Evolutionary conservation across 2,329 filamentous ascomycete species (phyloP), one percentile per base, ranked within the genome.

Genomic region (Dactylellina leptospora): DNA sequence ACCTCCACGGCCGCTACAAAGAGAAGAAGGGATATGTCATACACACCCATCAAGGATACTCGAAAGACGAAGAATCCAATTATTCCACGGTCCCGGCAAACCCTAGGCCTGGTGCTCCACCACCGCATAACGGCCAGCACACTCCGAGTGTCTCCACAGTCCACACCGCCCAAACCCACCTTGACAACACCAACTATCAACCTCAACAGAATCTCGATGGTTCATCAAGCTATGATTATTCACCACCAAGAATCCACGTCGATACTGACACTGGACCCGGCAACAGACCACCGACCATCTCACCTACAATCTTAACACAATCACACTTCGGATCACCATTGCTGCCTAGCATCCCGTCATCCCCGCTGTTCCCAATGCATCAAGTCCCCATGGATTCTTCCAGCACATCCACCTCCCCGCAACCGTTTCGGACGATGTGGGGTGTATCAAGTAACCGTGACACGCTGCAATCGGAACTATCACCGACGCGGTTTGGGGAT

Each of bases 261-360:
- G 51, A 71, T 33, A 71, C 64, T 9, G 56, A 62, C 3, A 47
- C 48, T 9, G 22, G 28, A n/a, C 10, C 28, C 1, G 44, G 48
- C n/a, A 18, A 28, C 16, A 51, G 61, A 5, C 61, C 61, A 33
- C 61, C 61, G 10, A 66, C 61, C 16, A 66, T 71, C 23, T 71
- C 64, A 4, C 51, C 64, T 22, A 62, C 56, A 13, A 62, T 61
- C 50, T 16, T 58, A n/a, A 42, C 64, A 11, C 64, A 62, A 50
- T 58, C 64, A 8, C 56, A 71, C 25, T 71, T 71, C 27, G 64
- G 56, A 28, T 71, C 64, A 22, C 64, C 64, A 8, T 18, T 71
- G 27, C 33, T 71, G 2, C 64, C 64, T 2, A 71, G 64, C 30
- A 71, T 71, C 16, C 64, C 64, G 8, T 62, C 64, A 6, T 71